These are phyloP conservation scores for Myrica gale DNA, from an alignment of 306 rosid genomes.

Conservation along the genomic window DNA sequence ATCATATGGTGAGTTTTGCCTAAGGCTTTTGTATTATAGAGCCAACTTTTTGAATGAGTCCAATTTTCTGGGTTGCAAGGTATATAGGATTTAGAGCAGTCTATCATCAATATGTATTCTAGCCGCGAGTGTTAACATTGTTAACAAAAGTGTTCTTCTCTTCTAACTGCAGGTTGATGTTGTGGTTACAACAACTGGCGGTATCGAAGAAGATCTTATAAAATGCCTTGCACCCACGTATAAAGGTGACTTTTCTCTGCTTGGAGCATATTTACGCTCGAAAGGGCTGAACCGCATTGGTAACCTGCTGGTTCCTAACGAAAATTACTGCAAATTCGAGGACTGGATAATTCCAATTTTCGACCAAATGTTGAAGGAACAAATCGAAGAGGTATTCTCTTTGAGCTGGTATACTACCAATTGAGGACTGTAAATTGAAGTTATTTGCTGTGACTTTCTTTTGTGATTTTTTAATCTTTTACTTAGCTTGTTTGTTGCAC, in stretches of 20 bases:
- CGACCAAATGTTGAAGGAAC: constrained; percentile 88
- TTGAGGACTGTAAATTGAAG: background rate
- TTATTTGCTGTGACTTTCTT: background rate
- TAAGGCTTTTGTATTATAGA: background rate
- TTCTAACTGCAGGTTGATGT: constrained; percentile 67
- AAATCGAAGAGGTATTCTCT: constrained; percentile 53
- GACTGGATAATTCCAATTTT: constrained; percentile 95
- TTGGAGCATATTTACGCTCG: constrained; percentile 71
- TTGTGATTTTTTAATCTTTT: background rate
- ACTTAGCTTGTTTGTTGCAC: background rate
- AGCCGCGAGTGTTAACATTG: background rate
- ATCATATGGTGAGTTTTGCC: constrained; percentile 59
- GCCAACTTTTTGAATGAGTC: background rate
- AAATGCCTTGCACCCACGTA: constrained; percentile 93
- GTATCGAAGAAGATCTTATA: constrained; percentile 89
- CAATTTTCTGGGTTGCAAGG: background rate
- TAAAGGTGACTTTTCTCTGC: constrained; percentile 72
- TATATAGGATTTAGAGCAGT: background rate
- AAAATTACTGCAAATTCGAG: constrained; percentile 86
- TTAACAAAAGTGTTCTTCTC: background rate
- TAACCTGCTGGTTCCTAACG: constrained; percentile 89
- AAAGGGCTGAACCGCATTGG: constrained; percentile 94
- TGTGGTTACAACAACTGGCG: constrained; percentile 86
- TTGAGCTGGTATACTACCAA: background rate
- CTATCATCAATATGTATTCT: background rate